Evolutionary conservation across 345 rosid species (phyloP).

Genomic region (Salix exigua): DNA sequence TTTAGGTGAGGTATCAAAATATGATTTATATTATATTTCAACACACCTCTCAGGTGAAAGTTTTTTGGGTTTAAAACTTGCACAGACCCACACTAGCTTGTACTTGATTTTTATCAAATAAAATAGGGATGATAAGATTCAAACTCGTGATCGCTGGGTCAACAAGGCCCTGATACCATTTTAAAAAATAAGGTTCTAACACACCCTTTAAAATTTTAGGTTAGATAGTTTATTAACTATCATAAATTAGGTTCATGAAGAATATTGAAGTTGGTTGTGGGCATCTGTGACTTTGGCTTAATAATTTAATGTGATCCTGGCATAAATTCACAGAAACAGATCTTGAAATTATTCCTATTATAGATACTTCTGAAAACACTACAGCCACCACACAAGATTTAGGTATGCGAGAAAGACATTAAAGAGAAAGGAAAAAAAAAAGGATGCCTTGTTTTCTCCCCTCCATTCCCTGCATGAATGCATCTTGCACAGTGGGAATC

Average conservation of each 20-base stretch:
- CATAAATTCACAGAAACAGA: slow-evolving; percentile 26
- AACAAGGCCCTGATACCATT: too few relatives aligned
- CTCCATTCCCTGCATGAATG: not conserved
- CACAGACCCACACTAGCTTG: too few relatives aligned
- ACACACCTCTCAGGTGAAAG: too few relatives aligned
- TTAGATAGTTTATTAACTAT: too few relatives aligned
- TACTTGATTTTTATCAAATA: too few relatives aligned
- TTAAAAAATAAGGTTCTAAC: too few relatives aligned
- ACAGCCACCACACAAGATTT: slow-evolving; percentile 4
- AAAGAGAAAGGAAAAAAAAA: not conserved
- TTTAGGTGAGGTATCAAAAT: too few relatives aligned
- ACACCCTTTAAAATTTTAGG: too few relatives aligned
- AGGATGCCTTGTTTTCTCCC: not conserved
- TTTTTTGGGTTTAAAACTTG: too few relatives aligned
- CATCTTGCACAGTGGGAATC: slow-evolving; percentile 9
- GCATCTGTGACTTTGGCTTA: slow-evolving; percentile 20
- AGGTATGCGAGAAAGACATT: not conserved
- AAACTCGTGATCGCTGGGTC: too few relatives aligned
- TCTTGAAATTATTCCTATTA: slow-evolving; percentile 19
- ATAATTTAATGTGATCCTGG: slow-evolving; percentile 19
- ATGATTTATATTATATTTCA: too few relatives aligned
- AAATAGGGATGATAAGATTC: too few relatives aligned
- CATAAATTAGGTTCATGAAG: not conserved
- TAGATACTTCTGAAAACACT: slow-evolving; percentile 10
- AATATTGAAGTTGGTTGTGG: slow-evolving; percentile 10